Evolutionary conservation across 139 green algal genomes (phyloP), one percentile per base, ranked within the genome.

Genomic region (Micractinium sp.): DNA sequence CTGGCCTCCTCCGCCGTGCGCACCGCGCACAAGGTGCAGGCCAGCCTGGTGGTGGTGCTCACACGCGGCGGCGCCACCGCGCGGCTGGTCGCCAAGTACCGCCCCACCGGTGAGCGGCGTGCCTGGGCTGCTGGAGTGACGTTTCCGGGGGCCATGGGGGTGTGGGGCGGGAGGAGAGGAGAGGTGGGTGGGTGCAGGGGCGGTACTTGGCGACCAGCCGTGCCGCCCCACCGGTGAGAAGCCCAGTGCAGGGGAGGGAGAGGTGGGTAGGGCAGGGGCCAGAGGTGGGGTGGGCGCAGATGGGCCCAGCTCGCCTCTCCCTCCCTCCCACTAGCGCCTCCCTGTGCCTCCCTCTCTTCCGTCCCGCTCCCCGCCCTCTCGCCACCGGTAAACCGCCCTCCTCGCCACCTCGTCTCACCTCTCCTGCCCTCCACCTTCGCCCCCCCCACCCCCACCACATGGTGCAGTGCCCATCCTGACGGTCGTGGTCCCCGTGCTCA

Each of bases 21-120:
- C 71, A 99, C 97, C 7, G 97, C 97, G 7, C 97, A 99, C 92
- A 88, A 88, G 85, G 85, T 88, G 85, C 85, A 88, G 85, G 97
- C 98, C 29, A 94, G 91, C 60, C 92, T 99, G 23, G 98, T 99
- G 89, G 95, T 99, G 31, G 95, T 98, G 74, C 92, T 99, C 15
- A 98, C 96, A 3, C 93, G 95, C 36, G 96, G 96, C 56, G 97
- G 97, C 75, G 95, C 94, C 86, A 99, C 97, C 25, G 97, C 96
- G 3, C 93, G 96, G 33, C 94, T 99, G 85, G 97, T 90, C 13
- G 86, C 86, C 63, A 90, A 90, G 86, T 90, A 90, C 86, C 86
- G 86, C 77, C 86, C 86, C 86, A 90, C 86, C 12, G 85, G 83
- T 87, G 67, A 29, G 47, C 22, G 81, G 20, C 4, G 9, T 5